Percentiles rank a stretch among this genome's conserved stretches.
Evolutionary conservation across 2,329 filamentous ascomycete species (phyloP).

Genomic region (Fusarium aywerte): DNA sequence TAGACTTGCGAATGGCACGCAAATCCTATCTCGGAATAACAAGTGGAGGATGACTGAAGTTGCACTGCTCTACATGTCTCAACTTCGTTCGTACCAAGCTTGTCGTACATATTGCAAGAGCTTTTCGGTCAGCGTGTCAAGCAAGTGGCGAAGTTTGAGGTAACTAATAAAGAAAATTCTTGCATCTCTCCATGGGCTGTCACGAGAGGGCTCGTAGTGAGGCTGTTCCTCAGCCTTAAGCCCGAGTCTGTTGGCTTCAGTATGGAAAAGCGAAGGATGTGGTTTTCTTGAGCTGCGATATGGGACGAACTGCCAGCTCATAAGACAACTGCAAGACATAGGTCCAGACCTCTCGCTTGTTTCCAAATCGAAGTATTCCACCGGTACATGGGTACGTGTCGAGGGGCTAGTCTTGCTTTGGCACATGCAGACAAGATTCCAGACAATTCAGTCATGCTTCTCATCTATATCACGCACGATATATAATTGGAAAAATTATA

Average conservation of each 20-base stretch:
- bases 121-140: neutral
- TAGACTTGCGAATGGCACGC: neutral
- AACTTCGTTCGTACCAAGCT: neutral
- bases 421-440: neutral
- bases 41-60: slow-evolving; percentile 3
- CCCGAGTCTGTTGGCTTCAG: neutral
- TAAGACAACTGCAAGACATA: neutral
- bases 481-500: neutral
- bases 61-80: neutral
- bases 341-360: neutral
- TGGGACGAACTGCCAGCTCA: neutral
- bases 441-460: slow-evolving; percentile 2
- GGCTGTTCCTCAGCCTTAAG: neutral
- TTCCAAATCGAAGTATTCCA: neutral
- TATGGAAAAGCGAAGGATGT: neutral
- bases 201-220: neutral
- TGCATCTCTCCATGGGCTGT: neutral
- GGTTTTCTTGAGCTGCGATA: neutral
- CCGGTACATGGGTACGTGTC: neutral
- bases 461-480: neutral
- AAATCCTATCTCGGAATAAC: slow-evolving; percentile 3
- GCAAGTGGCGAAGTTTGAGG: neutral
- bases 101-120: neutral
- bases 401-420: neutral
- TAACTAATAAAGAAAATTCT: neutral